Conservation (phyloP, 257 asterid genomes). For the Misopates orontium region DNA sequence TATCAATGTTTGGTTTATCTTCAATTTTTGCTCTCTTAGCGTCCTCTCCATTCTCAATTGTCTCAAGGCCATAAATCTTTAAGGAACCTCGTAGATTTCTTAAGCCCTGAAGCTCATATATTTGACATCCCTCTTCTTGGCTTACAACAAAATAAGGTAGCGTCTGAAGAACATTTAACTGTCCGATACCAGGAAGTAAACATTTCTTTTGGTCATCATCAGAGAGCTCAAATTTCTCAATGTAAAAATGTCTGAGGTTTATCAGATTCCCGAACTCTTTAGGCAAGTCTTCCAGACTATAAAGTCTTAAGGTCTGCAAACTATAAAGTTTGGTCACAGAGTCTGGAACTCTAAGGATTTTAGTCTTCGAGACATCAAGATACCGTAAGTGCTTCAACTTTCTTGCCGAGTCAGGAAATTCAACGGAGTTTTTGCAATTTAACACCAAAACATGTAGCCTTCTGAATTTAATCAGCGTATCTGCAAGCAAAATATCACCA, state of each 20-base stretch:
- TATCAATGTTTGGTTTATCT: conserved; percentile 6
- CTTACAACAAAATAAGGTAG: conserved; percentile 26
- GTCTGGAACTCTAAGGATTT: conserved; percentile 8
- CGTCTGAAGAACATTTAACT: conserved; percentile 22
- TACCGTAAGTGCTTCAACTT: conserved; percentile 22
- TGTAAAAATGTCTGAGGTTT: conserved; percentile 23
- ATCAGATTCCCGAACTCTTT: conserved; percentile 22
- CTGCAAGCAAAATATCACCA: background rate
- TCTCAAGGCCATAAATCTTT: conserved; percentile 23
- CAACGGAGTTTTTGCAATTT: background rate
- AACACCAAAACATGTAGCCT: conserved; percentile 25
- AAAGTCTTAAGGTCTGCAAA: conserved; percentile 28
- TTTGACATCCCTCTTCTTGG: conserved; percentile 15
- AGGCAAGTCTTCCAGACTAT: background rate
- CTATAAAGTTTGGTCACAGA: conserved; percentile 25
- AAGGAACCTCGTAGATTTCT: conserved; percentile 20
- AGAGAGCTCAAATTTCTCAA: background rate
- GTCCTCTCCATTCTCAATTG: conserved; percentile 11
- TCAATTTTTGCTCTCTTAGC: conserved; percentile 29
- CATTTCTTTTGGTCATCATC: background rate
- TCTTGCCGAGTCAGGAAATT: conserved; percentile 13
- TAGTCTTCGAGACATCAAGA: conserved; percentile 20
- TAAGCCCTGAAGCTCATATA: conserved; percentile 24
- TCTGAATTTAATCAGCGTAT: background rate
- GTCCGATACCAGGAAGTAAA: conserved; percentile 29